Base-by-base conservation (phyloP, 441 rosid species). In the Aleurites moluccanus region DNA sequence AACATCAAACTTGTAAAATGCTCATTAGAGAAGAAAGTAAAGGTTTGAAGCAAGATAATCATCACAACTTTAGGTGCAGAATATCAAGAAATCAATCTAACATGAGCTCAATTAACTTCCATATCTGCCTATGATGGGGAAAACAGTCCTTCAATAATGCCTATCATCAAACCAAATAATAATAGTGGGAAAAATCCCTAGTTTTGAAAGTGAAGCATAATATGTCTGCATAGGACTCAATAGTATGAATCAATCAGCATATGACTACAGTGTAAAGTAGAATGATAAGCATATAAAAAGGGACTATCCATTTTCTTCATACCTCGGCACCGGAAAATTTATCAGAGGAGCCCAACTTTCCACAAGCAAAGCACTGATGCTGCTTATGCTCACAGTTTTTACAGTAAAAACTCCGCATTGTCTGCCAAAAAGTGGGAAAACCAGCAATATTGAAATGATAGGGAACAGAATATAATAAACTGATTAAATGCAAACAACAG, bases 331-430 rank as follows among this genome's bases (percentile, higher is more conserved):
- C 88, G 80, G 86, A 63, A 65, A 86, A 84, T 81, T 89, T 90
- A 79, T 86, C 90, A 78, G 98, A 92, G 68, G 88, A 90, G 68
- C 97, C 98, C 72, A 96, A 80, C 79, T 87, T 83, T 78, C 91
- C 90, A 86, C 99, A 96, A 69, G 88, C 86, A 84, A 85, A 92
- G 79, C 99, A 96, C 69, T 88, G 96, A 75, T 96, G 96, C 77
- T 77, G 88, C 76, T 92, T 87, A 73, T 80, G 80, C 81, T 85
- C 75, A 80, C 99, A 96, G 83, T 93, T 96, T 83, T 85, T 86
- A 79, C 98, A 96, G 33, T 74, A 73, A 84, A 85, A 92, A 18
- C 73, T 88, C 65, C 78, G 80, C 27, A 86, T 84, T 60, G 83
- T 93, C 98, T 96, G 88, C 75, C 76, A 75, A 74, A 70, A 28